phyloP scores from a whole-genome alignment of 1,284 basidiomycete genomes.

The Tylopilus sp. region DNA sequence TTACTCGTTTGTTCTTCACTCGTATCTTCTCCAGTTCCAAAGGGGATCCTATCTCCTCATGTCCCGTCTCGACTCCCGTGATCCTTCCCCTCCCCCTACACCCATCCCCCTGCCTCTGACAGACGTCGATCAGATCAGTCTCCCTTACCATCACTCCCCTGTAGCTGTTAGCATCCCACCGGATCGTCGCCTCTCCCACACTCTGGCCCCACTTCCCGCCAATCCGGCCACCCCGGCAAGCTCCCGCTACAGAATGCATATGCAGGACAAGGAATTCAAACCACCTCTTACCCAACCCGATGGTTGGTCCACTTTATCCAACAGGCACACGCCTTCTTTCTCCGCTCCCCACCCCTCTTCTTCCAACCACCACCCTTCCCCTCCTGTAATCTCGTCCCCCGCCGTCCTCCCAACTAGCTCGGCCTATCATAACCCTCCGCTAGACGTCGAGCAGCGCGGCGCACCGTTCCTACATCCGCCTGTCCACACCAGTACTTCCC shows the following conservation, averaged over 20 bases:
- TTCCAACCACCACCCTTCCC: constrained; percentile 33
- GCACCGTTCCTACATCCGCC: constrained; percentile 29
- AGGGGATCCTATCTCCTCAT: constrained; percentile 20
- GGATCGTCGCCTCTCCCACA: constrained; percentile 26
- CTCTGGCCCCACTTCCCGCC: constrained; percentile 11
- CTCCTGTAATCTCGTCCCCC: constrained; percentile 24
- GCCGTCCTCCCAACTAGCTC: constrained; percentile 13
- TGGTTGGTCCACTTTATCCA: constrained; percentile 37
- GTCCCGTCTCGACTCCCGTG: constrained; percentile 42
- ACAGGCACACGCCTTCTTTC: constrained; percentile 43
- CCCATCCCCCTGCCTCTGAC: constrained; percentile 20
- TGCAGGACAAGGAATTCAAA: constrained; percentile 36
- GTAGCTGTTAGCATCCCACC: constrained; percentile 8
- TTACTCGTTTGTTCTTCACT: constrained; percentile 30
- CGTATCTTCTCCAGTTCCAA: constrained; percentile 14
- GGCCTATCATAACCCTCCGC: constrained; percentile 21
- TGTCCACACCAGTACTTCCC: constrained; percentile 20
- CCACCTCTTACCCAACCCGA: constrained; percentile 18
- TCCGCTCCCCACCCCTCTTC: constrained; percentile 27
- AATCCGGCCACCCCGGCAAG: constrained; percentile 26
- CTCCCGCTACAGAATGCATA: constrained; percentile 35
- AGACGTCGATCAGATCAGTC: constrained; percentile 20
- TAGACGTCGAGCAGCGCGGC: constrained; percentile 42
- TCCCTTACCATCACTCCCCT: constrained; percentile 16
- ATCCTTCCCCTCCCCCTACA: constrained; percentile 43